phyloP scores from a whole-genome alignment of 164 flowering plant genomes.

The grape (Vitis vinifera) region ASM3070453v1 NC_081806.1:9960001-9960500 shows the following conservation, averaged over 20 bases:
- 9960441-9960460: constrained; percentile 22
- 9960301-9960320: neutral
- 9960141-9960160: neutral
- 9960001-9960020: too few relatives aligned
- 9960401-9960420: constrained; percentile 16
- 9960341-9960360: constrained; percentile 39
- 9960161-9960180: neutral
- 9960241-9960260: neutral
- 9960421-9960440: constrained; percentile 46
- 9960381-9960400: constrained; percentile 16
- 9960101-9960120: neutral
- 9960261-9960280: neutral
- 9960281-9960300: constrained; percentile 4
- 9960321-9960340: constrained; percentile 31
- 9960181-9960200: neutral
- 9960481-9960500: constrained; percentile 3
- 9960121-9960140: neutral
- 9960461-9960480: neutral
- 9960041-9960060: too few relatives aligned
- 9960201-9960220: constrained; percentile 24
- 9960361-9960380: constrained; percentile 22
- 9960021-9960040: too few relatives aligned
- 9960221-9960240: constrained; percentile 31
- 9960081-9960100: too few relatives aligned
- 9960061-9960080: too few relatives aligned